These are phyloP conservation scores for Trametes polyzona DNA, from an alignment of 1,284 basidiomycete genomes.

Conservation along the genomic window DNA sequence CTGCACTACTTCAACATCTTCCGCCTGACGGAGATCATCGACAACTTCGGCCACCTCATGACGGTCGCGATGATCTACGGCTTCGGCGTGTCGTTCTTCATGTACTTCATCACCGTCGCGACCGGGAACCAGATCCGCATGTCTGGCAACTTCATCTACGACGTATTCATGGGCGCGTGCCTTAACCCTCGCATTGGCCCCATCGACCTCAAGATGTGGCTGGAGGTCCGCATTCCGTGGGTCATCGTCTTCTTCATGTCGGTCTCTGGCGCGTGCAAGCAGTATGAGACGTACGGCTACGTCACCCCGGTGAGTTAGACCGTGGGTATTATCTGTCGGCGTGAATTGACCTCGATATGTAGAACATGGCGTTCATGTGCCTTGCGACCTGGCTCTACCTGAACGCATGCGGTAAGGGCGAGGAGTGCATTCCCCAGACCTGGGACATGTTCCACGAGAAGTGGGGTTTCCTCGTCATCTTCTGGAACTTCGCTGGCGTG, in stretches of 20 bases:
- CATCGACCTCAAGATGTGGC: slow-evolving; percentile 99
- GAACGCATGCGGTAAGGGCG: slow-evolving; percentile 94
- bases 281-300: slow-evolving; percentile 92
- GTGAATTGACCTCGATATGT: slow-evolving; percentile 7
- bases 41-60: slow-evolving; percentile 97
- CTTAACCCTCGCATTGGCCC: slow-evolving; percentile 95
- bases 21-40: slow-evolving; percentile 93
- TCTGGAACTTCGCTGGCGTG: slow-evolving; percentile 97
- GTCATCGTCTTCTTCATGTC: slow-evolving; percentile 93
- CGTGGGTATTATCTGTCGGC: no score
- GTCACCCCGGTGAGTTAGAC: slow-evolving; percentile 77
- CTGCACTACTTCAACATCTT: slow-evolving; percentile 87
- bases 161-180: slow-evolving; percentile 95
- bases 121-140: slow-evolving; percentile 88
- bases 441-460: slow-evolving; percentile 99
- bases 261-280: slow-evolving; percentile 93
- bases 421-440: slow-evolving; percentile 98
- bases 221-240: slow-evolving; percentile 98
- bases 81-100: slow-evolving; percentile 79
- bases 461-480: slow-evolving; percentile 94
- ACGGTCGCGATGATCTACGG: slow-evolving; percentile 94
- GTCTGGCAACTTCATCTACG: slow-evolving; percentile 93
- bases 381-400: slow-evolving; percentile 96
- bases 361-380: slow-evolving; percentile 98
- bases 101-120: slow-evolving; percentile 78